A percentile compares a stretch with the other conserved stretches of the same genome.
These are phyloP conservation scores for Starmera stellimalicola DNA, from an alignment of 1,139 yeast species.

Conservation along the genomic window DNA sequence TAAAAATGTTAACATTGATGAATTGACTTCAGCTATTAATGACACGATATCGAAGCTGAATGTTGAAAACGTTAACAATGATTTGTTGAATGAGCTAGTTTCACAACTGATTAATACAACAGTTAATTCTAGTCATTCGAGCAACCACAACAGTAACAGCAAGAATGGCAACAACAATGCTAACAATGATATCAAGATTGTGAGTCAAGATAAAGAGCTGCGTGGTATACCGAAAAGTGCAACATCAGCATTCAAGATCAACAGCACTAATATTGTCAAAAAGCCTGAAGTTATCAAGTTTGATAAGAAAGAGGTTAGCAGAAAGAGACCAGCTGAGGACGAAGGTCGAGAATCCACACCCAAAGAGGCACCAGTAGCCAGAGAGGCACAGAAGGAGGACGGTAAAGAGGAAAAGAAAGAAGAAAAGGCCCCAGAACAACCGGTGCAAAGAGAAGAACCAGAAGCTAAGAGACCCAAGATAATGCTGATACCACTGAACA, in stretches of 20 bases:
- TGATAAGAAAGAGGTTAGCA: no score
- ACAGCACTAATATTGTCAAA: neutral
- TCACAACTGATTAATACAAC: slow-evolving; percentile 22
- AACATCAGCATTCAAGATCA: slow-evolving; percentile 19
- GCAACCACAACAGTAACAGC: slow-evolving; percentile 1
- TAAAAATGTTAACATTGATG: slow-evolving; percentile 17
- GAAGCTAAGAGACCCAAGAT: slow-evolving; percentile 16
- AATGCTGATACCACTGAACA: slow-evolving; percentile 13
- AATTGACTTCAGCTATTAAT: slow-evolving; percentile 13
- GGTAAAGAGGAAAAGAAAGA: no score
- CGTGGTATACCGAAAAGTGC: slow-evolving; percentile 27
- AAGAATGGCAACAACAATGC: neutral
- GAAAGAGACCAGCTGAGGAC: no score
- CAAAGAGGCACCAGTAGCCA: no score
- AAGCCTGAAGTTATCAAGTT: no score
- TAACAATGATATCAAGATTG: neutral
- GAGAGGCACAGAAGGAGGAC: slow-evolving; percentile 1
- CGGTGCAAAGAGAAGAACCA: neutral
- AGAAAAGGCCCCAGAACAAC: no score
- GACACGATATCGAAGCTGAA: slow-evolving; percentile 17
- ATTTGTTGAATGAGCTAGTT: slow-evolving; percentile 20
- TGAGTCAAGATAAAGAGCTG: slow-evolving; percentile 23
- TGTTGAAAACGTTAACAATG: slow-evolving; percentile 11
- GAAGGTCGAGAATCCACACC: no score
- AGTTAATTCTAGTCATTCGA: slow-evolving; percentile 1